A percentile compares a stretch with the other conserved stretches of the same genome.
Evolutionary conservation across 352 stramenopile species (phyloP).

Genomic region (Globisporangium middletonii): DNA sequence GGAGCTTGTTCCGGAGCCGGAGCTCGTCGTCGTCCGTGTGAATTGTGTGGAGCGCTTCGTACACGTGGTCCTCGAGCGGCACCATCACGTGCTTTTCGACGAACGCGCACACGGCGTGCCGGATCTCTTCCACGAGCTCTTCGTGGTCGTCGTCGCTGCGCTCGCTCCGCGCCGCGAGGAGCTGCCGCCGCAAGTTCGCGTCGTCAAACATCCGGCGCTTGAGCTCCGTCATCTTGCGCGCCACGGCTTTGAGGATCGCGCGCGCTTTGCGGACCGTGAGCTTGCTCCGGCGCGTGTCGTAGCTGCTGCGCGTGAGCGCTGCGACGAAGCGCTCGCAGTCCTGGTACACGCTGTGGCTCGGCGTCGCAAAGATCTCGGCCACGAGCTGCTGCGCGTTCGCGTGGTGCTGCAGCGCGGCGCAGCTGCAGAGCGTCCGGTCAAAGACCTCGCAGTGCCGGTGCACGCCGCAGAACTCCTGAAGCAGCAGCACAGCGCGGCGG

Average conservation of each 20-base stretch:
- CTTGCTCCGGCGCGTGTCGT: constrained; percentile 27
- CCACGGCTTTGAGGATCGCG: constrained; percentile 40
- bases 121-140: constrained; percentile 55
- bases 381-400: constrained; percentile 39
- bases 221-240: constrained; percentile 46
- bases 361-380: constrained; percentile 30
- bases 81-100: constrained; percentile 50
- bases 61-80: constrained; percentile 52
- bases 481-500: constrained; percentile 36
- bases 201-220: constrained; percentile 44
- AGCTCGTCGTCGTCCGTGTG: constrained; percentile 41
- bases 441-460: constrained; percentile 36
- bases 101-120: constrained; percentile 40
- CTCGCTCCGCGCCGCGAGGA: constrained; percentile 24
- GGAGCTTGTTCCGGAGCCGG: constrained; percentile 44
- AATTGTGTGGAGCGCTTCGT: constrained; percentile 47
- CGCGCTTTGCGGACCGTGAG: constrained; percentile 40
- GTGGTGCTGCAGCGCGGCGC: constrained; percentile 30
- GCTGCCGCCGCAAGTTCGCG: constrained; percentile 26
- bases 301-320: constrained; percentile 28
- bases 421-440: constrained; percentile 33
- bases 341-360: constrained; percentile 23
- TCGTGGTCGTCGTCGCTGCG: constrained; percentile 42
- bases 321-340: constrained; percentile 34
- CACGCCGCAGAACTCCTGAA: constrained; percentile 59